A percentile compares a stretch with the other conserved stretches of the same genome.
Conservation (phyloP, 2,329 filamentous ascomycete species). For the Sclerotinia glacialis region DNA sequence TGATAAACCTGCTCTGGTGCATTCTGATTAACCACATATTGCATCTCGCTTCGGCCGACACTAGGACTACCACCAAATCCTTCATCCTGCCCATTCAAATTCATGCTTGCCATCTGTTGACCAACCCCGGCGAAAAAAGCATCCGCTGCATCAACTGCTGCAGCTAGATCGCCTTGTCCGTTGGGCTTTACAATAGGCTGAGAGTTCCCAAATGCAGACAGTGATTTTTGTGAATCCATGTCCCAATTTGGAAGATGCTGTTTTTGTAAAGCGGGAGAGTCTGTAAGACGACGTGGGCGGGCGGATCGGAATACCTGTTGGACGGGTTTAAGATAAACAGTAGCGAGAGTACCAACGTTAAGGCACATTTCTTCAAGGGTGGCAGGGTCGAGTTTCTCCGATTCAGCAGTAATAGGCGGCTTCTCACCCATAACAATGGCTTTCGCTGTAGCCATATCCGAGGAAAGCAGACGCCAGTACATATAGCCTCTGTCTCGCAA, state of each 20-base stretch:
- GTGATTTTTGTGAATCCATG: slow-evolving; percentile 57
- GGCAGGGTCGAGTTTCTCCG: slow-evolving; percentile 83
- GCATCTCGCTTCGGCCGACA: slow-evolving; percentile 51
- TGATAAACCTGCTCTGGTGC: slow-evolving; percentile 73
- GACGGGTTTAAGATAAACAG: slow-evolving; percentile 96
- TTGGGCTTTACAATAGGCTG: slow-evolving; percentile 37
- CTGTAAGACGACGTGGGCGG: slow-evolving; percentile 71
- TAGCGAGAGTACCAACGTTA: slow-evolving; percentile 91
- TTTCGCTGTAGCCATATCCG: slow-evolving; percentile 82
- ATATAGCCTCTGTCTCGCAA: slow-evolving; percentile 95
- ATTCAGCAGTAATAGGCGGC: slow-evolving; percentile 92
- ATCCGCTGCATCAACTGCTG: slow-evolving; percentile 81
- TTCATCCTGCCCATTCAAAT: slow-evolving; percentile 59
- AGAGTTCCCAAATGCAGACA: slow-evolving; percentile 55
- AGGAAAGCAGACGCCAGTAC: slow-evolving; percentile 97
- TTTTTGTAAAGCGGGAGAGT: slow-evolving; percentile 83
- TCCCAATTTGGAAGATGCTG: slow-evolving; percentile 57
- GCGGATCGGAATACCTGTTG: slow-evolving; percentile 94
- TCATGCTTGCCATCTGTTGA: slow-evolving; percentile 69
- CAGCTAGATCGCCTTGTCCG: slow-evolving; percentile 53
- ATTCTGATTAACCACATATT: slow-evolving; percentile 78
- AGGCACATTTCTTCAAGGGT: slow-evolving; percentile 97
- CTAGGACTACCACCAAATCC: slow-evolving; percentile 55
- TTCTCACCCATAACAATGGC: slow-evolving; percentile 96
- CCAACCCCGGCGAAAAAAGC: slow-evolving; percentile 83